Evolutionary conservation across 768 basidiomycete genomes (phyloP).

Genomic region (Cystofilobasidium ferigula): DNA sequence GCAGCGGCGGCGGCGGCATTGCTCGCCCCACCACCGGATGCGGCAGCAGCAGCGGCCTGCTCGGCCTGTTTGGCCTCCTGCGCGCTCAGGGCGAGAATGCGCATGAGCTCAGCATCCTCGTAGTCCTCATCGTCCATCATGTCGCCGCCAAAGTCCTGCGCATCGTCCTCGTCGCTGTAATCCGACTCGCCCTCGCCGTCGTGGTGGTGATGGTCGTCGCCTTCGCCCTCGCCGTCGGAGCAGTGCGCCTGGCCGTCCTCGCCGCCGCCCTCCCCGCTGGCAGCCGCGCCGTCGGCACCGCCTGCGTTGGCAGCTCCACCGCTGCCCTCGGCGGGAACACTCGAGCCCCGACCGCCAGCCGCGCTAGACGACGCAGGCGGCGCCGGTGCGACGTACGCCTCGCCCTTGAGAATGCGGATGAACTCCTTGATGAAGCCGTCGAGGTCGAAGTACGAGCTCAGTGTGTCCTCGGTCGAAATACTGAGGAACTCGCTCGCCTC

Average conservation of each 20-base stretch:
- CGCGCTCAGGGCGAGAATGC: slow-evolving; percentile 68
- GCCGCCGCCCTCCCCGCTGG: neutral
- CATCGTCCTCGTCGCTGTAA: slow-evolving; percentile 32
- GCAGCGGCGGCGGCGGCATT: neutral
- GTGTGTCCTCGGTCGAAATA: slow-evolving; percentile 92
- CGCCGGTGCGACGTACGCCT: slow-evolving; percentile 29
- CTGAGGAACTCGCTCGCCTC: slow-evolving; percentile 89
- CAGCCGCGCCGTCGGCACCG: slow-evolving; percentile 26
- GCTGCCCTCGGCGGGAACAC: neutral
- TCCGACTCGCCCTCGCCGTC: slow-evolving; percentile 37
- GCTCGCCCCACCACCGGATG: neutral
- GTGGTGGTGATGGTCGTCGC: slow-evolving; percentile 44
- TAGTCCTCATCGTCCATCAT: slow-evolving; percentile 32
- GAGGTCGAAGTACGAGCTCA: slow-evolving; percentile 89
- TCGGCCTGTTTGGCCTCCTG: slow-evolving; percentile 11
- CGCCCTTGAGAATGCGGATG: slow-evolving; percentile 67
- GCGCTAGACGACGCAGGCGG: neutral
- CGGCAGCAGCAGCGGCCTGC: neutral
- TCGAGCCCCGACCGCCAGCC: neutral
- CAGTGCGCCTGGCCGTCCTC: neutral
- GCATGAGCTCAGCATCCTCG: slow-evolving; percentile 79
- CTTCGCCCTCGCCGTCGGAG: slow-evolving; percentile 49
- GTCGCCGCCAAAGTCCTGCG: slow-evolving; percentile 41
- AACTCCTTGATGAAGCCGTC: slow-evolving; percentile 86
- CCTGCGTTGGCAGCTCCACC: slow-evolving; percentile 27